Percentiles rank a stretch among this genome's conserved stretches.
phyloP scores from a whole-genome alignment of 2,329 filamentous ascomycete genomes.

The Fusarium virguliforme region DNA sequence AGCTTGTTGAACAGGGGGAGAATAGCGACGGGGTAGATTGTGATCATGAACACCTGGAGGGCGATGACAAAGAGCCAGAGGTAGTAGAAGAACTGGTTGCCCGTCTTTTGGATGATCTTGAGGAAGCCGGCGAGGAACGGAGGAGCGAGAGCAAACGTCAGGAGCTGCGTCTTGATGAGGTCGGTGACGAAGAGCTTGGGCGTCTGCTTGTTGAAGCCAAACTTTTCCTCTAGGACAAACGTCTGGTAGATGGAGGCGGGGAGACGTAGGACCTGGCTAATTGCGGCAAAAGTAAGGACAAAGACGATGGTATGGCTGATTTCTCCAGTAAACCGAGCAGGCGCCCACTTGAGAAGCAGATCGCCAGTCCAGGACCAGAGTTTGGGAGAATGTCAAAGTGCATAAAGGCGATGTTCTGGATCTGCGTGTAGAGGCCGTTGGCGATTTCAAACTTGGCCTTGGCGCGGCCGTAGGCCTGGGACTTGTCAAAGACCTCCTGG shows the following conservation, averaged over 20 bases:
- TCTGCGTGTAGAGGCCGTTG: conserved; percentile 85
- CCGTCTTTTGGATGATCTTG: conserved; percentile 94
- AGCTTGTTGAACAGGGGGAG: conserved; percentile 98
- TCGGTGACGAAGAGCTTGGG: conserved; percentile 89
- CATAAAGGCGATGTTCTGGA: conserved; percentile 91
- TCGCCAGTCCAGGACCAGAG: conserved; percentile 88
- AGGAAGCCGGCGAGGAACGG: conserved; percentile 94
- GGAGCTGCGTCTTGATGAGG: conserved; percentile 89
- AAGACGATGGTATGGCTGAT: conserved; percentile 95
- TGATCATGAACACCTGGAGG: conserved; percentile 94
- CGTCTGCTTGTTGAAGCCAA: conserved; percentile 99
- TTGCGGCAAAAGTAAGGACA: conserved; percentile 87
- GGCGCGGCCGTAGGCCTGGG: conserved; percentile 94
- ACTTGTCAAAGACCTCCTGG: conserved; percentile 93
- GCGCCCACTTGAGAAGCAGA: conserved; percentile 81
- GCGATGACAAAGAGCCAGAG: conserved; percentile 93
- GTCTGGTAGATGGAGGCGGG: conserved; percentile 92
- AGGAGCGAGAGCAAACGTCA: conserved; percentile 84
- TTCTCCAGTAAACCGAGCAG: conserved; percentile 87
- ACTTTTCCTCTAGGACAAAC: conserved; percentile 96
- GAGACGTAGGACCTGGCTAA: conserved; percentile 84
- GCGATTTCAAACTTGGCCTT: conserved; percentile 93
- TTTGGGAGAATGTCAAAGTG: conserved; percentile 93
- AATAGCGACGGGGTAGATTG: conserved; percentile 95
- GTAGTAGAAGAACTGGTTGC: conserved; percentile 97